Evolutionary conservation across 768 basidiomycete species (phyloP).

Genomic region (Pleurotus cornucopiae): DNA sequence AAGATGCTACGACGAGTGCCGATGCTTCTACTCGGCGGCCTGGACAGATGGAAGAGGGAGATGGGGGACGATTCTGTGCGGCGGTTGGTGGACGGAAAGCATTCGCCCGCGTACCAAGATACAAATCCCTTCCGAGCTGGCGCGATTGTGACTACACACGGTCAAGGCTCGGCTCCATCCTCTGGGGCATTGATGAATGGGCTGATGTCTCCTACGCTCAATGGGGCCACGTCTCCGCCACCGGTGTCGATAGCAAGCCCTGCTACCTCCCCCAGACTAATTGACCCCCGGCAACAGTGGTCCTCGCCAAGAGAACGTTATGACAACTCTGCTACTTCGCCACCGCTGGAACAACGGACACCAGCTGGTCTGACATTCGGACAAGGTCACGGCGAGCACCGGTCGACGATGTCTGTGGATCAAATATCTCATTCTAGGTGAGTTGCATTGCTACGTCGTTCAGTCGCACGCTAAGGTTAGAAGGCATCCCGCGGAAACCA

Average conservation of each 20-base stretch:
- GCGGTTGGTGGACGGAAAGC: constrained; percentile 14
- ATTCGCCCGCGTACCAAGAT: constrained; percentile 20
- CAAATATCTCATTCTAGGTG: constrained; percentile 41
- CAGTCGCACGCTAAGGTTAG: background rate
- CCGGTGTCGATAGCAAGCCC: background rate
- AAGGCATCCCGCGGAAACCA: constrained; percentile 40
- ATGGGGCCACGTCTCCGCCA: background rate
- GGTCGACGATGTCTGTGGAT: constrained; percentile 35
- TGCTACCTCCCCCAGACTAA: too few relatives aligned
- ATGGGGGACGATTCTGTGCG: constrained; percentile 39
- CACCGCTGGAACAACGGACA: constrained; percentile 1
- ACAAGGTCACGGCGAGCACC: constrained; percentile 16
- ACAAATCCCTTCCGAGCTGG: constrained; percentile 14
- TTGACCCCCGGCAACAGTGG: background rate
- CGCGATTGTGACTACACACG: too few relatives aligned
- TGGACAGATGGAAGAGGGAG: constrained; percentile 73
- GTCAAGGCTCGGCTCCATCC: too few relatives aligned
- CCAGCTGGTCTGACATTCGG: constrained; percentile 8
- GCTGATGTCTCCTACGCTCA: background rate
- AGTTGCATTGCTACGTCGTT: constrained; percentile 1
- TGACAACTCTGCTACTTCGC: background rate
- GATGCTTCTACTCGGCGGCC: constrained; percentile 80
- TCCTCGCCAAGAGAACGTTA: background rate
- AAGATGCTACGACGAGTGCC: constrained; percentile 73
- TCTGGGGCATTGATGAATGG: background rate